Conservation (phyloP, 768 basidiomycete species). For the Fibroporia radiculosa region DNA sequence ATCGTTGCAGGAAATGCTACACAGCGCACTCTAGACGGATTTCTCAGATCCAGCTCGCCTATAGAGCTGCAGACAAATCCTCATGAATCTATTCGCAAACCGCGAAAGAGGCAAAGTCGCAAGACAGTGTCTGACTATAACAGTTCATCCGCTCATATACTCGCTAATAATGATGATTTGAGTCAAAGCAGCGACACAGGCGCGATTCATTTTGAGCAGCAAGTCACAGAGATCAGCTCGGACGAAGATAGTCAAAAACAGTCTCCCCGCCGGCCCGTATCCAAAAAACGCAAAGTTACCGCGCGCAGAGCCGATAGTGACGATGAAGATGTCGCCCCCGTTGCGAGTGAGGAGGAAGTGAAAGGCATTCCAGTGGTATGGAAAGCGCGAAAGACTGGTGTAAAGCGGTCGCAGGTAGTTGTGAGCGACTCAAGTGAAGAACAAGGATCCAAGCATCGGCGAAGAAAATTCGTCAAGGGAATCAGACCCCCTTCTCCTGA, state of each 20-base stretch:
- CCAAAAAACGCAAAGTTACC: slow-evolving; percentile 12
- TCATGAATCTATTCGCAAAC: neutral
- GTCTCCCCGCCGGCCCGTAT: slow-evolving; percentile 15
- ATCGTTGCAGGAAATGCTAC: slow-evolving; percentile 21
- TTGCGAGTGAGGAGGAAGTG: neutral
- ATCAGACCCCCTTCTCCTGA: slow-evolving; percentile 32
- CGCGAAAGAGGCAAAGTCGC: too few species aligned
- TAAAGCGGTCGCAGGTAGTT: slow-evolving; percentile 12
- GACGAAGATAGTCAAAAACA: slow-evolving; percentile 17
- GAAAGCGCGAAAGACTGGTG: slow-evolving; percentile 13
- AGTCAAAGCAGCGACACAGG: slow-evolving; percentile 38
- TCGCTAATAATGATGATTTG: slow-evolving; percentile 10
- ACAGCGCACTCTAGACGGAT: slow-evolving; percentile 38
- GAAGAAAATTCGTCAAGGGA: slow-evolving; percentile 39
- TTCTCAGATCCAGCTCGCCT: slow-evolving; percentile 22
- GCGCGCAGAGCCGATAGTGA: slow-evolving; percentile 13
- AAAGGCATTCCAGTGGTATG: slow-evolving; percentile 8
- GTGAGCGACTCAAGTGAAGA: slow-evolving; percentile 28
- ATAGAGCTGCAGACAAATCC: slow-evolving; percentile 4
- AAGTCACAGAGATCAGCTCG: slow-evolving; percentile 12
- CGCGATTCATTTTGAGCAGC: slow-evolving; percentile 43
- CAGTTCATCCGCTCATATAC: too few species aligned
- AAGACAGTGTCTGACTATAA: too few species aligned
- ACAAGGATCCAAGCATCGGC: slow-evolving; percentile 29
- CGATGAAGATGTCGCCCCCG: slow-evolving; percentile 4